Percentiles rank a stretch among this genome's conserved stretches.
phyloP scores from a whole-genome alignment of 768 basidiomycete genomes.

The Lentinula guzmanii region DNA sequence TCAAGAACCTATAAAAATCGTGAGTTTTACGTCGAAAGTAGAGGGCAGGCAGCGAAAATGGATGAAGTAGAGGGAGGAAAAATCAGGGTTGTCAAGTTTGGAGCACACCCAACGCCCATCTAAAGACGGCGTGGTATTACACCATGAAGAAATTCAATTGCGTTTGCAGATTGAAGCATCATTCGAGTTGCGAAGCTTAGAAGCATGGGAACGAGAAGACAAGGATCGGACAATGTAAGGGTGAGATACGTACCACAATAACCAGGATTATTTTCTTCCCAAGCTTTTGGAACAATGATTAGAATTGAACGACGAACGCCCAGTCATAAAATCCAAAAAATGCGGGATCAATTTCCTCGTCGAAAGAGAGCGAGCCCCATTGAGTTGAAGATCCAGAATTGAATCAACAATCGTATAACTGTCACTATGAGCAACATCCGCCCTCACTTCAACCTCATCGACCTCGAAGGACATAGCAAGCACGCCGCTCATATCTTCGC shows the following conservation, averaged over 20 bases:
- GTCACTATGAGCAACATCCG: constrained; percentile 76
- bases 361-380: constrained; percentile 90
- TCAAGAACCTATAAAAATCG: no score
- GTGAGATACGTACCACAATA: constrained; percentile 11
- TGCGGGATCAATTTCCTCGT: constrained; percentile 26
- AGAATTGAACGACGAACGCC: constrained; percentile 47
- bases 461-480: constrained; percentile 29
- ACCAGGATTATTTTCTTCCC: not conserved
- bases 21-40: not conserved
- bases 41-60: not conserved
- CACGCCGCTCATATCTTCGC: constrained; percentile 76
- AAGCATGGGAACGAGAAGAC: not conserved
- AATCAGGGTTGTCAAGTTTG: constrained; percentile 63
- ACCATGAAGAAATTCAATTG: constrained; percentile 92
- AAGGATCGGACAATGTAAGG: constrained; percentile 10
- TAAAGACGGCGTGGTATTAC: constrained; percentile 46
- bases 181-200: constrained; percentile 19
- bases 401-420: constrained; percentile 79
- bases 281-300: not conserved
- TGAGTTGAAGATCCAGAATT: constrained; percentile 57
- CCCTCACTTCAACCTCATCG: constrained; percentile 22
- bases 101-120: constrained; percentile 52
- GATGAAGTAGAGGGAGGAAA: not conserved
- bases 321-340: constrained; percentile 46
- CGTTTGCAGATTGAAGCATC: constrained; percentile 45